phyloP scores from a whole-genome alignment of 371 early-diverging fungal species.

The Rhizopus stolonifer region DNA sequence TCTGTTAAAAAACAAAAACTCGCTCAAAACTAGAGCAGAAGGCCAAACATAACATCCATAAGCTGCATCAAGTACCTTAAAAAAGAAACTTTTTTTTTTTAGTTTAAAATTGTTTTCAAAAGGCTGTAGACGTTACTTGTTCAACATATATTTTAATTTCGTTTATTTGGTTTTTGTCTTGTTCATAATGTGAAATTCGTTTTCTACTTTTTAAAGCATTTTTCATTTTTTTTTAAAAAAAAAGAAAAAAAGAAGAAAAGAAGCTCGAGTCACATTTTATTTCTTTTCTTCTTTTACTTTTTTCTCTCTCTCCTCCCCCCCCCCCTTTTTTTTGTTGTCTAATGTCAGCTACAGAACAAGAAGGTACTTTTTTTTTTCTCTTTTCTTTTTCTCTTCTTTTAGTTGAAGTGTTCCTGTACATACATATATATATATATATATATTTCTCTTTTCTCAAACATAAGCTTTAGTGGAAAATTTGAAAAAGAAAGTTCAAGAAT shows the following conservation, averaged over 20 bases:
- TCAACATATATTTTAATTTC: slow-evolving; percentile 2
- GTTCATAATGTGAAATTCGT: slow-evolving; percentile 6
- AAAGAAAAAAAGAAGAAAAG: not conserved
- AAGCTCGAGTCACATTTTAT: not conserved
- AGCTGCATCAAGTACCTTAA: slow-evolving; percentile 50
- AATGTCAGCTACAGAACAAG: slow-evolving; percentile 7
- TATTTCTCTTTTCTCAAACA: not conserved
- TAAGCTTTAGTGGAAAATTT: slow-evolving; percentile 8
- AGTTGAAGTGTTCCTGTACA: not conserved
- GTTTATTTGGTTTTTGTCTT: not conserved
- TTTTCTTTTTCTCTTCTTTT: not conserved
- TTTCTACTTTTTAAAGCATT: slow-evolving; percentile 5
- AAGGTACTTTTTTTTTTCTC: slow-evolving; percentile 3
- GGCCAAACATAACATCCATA: slow-evolving; percentile 64
- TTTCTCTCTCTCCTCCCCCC: too few relatives aligned
- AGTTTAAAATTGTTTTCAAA: not conserved
- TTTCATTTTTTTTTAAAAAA: too few relatives aligned
- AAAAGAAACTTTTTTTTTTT: not conserved
- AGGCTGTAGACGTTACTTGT: not conserved
- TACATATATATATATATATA: too few relatives aligned
- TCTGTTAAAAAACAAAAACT: slow-evolving; percentile 44
- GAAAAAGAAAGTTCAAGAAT: slow-evolving; percentile 18
- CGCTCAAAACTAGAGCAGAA: slow-evolving; percentile 50
- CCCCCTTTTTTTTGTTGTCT: not conserved
- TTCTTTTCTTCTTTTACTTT: not conserved